Percentiles rank a stretch among this genome's conserved stretches.
Conservation (phyloP, 345 rosid species). For the Nasturtium officinale region DNA sequence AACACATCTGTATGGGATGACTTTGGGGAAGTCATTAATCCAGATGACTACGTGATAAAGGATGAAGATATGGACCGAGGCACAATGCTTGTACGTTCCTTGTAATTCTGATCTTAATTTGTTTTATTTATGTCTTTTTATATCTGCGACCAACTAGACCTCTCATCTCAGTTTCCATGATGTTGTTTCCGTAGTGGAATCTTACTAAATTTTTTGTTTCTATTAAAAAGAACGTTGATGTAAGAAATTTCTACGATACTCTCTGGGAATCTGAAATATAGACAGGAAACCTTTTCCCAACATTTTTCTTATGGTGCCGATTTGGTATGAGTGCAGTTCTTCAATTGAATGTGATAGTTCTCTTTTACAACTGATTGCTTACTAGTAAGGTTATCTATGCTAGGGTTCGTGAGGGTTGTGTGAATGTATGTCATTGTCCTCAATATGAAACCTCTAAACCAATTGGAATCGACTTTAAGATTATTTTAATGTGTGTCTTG, state of each 20-base stretch:
- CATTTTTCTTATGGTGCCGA: slow-evolving; percentile 7
- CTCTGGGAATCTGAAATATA: slow-evolving; percentile 2
- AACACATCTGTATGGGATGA: slow-evolving; percentile 89
- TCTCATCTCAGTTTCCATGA: slow-evolving; percentile 10
- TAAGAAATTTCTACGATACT: slow-evolving; percentile 7
- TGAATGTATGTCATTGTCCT: slow-evolving; percentile 8
- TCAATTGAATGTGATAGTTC: not conserved
- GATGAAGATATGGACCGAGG: slow-evolving; percentile 84
- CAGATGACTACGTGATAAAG: slow-evolving; percentile 88
- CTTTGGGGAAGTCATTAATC: slow-evolving; percentile 95
- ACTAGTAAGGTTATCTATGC: slow-evolving; percentile 6
- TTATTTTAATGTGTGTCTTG: slow-evolving; percentile 1
- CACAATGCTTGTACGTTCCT: slow-evolving; percentile 62
- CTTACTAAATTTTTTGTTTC: not conserved
- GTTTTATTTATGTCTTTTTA: not conserved
- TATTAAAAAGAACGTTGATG: not conserved
- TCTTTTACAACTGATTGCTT: slow-evolving; percentile 4
- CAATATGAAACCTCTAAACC: not conserved
- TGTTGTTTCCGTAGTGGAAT: slow-evolving; percentile 19
- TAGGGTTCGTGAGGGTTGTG: not conserved
- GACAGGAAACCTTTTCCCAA: not conserved
- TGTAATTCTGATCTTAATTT: slow-evolving; percentile 14
- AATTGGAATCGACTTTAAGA: slow-evolving; percentile 6
- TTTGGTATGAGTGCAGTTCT: not conserved
- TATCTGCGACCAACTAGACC: slow-evolving; percentile 6